phyloP scores from a whole-genome alignment of 169 alveolate genomes.

The Cryptosporidium ubiquitum region DNA sequence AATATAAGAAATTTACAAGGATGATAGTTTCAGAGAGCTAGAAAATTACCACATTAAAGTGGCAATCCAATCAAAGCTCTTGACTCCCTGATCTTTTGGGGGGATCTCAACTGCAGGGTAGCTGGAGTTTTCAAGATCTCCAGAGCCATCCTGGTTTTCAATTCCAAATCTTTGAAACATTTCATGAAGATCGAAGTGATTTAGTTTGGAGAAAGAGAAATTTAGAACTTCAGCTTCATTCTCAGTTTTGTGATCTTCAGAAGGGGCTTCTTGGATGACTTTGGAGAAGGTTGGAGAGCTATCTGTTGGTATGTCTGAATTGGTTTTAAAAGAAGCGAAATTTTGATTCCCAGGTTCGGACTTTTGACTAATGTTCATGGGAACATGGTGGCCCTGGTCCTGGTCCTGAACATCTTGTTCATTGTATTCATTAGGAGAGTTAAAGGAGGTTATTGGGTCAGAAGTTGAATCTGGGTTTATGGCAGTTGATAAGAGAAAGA shows the following conservation, averaged over 20 bases:
- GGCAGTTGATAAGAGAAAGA: constrained; percentile 31
- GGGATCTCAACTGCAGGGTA: background rate
- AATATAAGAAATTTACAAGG: background rate
- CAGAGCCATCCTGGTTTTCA: background rate
- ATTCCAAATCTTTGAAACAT: background rate
- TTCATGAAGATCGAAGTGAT: background rate
- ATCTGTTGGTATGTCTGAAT: background rate
- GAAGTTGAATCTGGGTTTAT: background rate
- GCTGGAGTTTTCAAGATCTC: background rate
- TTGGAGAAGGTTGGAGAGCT: background rate
- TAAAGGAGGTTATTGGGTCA: background rate
- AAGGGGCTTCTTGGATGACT: background rate
- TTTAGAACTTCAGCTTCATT: background rate
- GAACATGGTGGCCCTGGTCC: background rate
- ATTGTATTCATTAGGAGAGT: background rate
- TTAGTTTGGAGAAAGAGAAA: constrained; percentile 4
- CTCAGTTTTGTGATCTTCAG: background rate
- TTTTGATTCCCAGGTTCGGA: background rate
- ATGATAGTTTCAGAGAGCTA: background rate
- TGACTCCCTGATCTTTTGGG: constrained; percentile 38
- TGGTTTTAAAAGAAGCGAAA: too few species aligned
- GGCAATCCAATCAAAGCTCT: constrained; percentile 44
- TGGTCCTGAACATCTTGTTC: background rate
- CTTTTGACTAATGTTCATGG: background rate
- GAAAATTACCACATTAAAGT: constrained; percentile 19